phyloP scores from a whole-genome alignment of 768 basidiomycete genomes.

The Trametopsis cervina region DNA sequence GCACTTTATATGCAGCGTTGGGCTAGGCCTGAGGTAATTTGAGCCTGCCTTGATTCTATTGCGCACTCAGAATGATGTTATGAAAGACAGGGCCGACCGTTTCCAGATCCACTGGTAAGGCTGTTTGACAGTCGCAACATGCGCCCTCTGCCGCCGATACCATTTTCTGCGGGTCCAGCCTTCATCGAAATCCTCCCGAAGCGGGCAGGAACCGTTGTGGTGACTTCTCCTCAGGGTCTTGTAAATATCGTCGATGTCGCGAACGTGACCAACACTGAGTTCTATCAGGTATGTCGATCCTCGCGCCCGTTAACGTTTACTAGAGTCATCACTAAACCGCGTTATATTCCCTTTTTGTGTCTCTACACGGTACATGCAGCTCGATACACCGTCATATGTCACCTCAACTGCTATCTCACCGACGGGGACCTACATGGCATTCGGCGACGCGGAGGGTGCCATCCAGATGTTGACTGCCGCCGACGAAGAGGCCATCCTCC shows the following conservation, averaged over 20 bases:
- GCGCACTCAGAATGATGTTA: background rate
- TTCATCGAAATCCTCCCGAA: conserved; percentile 79
- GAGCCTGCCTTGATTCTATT: background rate
- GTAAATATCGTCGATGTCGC: conserved; percentile 81
- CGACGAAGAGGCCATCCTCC: conserved; percentile 49
- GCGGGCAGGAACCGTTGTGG: conserved; percentile 62
- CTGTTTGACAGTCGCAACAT: conserved; percentile 85
- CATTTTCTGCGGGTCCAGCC: conserved; percentile 81
- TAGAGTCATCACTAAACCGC: too few species aligned
- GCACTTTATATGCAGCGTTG: conserved; percentile 80
- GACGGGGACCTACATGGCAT: conserved; percentile 86
- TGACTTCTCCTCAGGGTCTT: conserved; percentile 76
- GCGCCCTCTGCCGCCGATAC: conserved; percentile 74
- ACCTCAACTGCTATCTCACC: conserved; percentile 78
- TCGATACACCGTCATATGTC: conserved; percentile 69
- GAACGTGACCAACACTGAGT: conserved; percentile 63
- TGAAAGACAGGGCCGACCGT: conserved; percentile 80
- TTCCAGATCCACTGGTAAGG: conserved; percentile 89
- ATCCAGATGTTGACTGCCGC: conserved; percentile 78
- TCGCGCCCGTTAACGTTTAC: too few species aligned
- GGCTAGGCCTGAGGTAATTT: conserved; percentile 73
- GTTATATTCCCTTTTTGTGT: too few species aligned
- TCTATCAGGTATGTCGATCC: conserved; percentile 58
- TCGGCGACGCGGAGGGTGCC: conserved; percentile 81
- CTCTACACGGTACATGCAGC: conserved; percentile 30